A percentile compares a stretch with the other conserved stretches of the same genome.
phyloP scores from a whole-genome alignment of 768 basidiomycete genomes.

The Pisolithus microcarpus region DNA sequence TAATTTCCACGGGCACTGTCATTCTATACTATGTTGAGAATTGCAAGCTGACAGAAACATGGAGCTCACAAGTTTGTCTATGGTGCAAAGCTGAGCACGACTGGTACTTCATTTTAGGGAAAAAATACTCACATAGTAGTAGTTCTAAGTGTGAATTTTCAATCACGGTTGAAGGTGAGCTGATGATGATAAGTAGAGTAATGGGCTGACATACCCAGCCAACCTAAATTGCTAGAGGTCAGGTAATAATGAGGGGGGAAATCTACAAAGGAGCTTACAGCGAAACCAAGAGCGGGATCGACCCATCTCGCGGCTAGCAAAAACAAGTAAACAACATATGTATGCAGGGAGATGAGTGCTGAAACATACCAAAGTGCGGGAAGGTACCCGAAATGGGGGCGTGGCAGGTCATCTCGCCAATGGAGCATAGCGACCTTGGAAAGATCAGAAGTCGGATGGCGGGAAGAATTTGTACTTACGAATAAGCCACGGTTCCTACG shows the following conservation, averaged over 20 bases:
- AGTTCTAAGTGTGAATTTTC: slow-evolving; percentile 32
- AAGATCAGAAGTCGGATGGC: slow-evolving; percentile 21
- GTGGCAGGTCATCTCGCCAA: slow-evolving; percentile 77
- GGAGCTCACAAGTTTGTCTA: slow-evolving; percentile 7
- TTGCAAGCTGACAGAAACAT: neutral
- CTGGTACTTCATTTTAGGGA: neutral
- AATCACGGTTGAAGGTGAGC: neutral
- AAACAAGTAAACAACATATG: neutral
- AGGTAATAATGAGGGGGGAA: no score
- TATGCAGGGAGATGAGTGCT: neutral
- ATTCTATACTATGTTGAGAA: slow-evolving; percentile 30
- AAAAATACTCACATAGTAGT: slow-evolving; percentile 41
- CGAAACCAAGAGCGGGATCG: slow-evolving; percentile 55
- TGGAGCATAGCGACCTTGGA: slow-evolving; percentile 49
- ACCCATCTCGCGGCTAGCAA: slow-evolving; percentile 47
- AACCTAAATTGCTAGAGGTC: slow-evolving; percentile 6
- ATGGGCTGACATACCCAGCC: slow-evolving; percentile 33
- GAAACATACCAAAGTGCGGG: slow-evolving; percentile 53
- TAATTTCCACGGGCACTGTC: slow-evolving; percentile 66
- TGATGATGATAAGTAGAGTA: neutral
- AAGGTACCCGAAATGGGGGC: slow-evolving; percentile 77
- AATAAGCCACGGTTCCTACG: slow-evolving; percentile 62
- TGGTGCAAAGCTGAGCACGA: neutral
- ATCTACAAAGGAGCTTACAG: slow-evolving; percentile 32
- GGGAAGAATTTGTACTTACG: slow-evolving; percentile 36